Conservation (phyloP, 2,329 filamentous ascomycete genomes). For the Trichoderma hamatum region DNA sequence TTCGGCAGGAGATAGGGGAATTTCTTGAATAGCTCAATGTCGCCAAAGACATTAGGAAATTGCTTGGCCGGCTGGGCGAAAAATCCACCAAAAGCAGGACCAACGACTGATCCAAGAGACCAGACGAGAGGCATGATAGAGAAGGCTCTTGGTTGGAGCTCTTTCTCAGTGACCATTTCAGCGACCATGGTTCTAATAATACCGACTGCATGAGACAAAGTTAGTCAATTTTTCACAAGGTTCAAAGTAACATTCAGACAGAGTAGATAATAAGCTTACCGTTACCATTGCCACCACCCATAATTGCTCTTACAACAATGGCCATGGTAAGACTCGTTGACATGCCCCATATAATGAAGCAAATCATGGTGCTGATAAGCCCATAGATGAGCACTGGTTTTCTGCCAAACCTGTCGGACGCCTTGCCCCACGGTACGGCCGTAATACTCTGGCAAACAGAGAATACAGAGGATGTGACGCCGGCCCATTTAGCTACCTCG, state of each 20-base stretch:
- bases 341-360: constrained; percentile 81
- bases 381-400: constrained; percentile 80
- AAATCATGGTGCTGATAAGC: constrained; percentile 76
- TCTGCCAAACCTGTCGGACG: constrained; percentile 77
- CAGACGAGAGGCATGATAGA: constrained; percentile 91
- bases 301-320: constrained; percentile 73
- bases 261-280: constrained; percentile 47
- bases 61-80: constrained; percentile 80
- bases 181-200: constrained; percentile 92
- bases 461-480: constrained; percentile 71
- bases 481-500: constrained; percentile 80
- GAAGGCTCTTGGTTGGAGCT: constrained; percentile 86
- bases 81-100: constrained; percentile 83
- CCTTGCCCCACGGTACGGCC: constrained; percentile 74
- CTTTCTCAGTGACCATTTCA: constrained; percentile 85
- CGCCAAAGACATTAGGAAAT: constrained; percentile 70
- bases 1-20: constrained; percentile 89
- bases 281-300: constrained; percentile 86
- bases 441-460: constrained; percentile 72
- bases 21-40: constrained; percentile 66
- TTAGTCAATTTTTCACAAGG: not conserved
- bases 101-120: constrained; percentile 85
- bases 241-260: constrained; percentile 30
- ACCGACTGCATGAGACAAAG: constrained; percentile 59
- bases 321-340: constrained; percentile 79